Evolutionary conservation across 2,329 filamentous ascomycete species (phyloP).

Genomic region (Niveomyces coronatus): DNA sequence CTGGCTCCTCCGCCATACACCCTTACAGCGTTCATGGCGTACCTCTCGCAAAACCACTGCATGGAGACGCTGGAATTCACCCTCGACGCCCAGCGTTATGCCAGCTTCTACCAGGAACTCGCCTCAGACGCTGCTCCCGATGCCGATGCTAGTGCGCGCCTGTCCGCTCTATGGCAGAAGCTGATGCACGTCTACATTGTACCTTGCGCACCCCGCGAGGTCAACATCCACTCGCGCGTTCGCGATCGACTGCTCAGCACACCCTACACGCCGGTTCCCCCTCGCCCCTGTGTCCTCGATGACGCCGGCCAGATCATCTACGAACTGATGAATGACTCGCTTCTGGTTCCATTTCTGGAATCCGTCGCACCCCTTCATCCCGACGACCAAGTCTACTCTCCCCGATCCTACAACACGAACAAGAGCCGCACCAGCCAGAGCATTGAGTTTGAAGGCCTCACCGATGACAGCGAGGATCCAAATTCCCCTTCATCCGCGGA

Average conservation of each 20-base stretch:
- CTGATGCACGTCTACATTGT: conserved; percentile 84
- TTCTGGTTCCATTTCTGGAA: conserved; percentile 85
- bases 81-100: conserved; percentile 82
- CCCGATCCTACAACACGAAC: conserved; percentile 34
- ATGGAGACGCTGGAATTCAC: conserved; percentile 95
- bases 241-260: conserved; percentile 64
- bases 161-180: conserved; percentile 76
- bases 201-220: conserved; percentile 74
- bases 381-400: conserved; percentile 32
- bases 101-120: conserved; percentile 42
- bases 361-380: conserved; percentile 33
- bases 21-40: conserved; percentile 87
- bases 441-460: conserved; percentile 40
- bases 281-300: conserved; percentile 64
- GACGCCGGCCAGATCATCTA: conserved; percentile 80
- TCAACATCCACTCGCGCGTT: conserved; percentile 80
- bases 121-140: conserved; percentile 27
- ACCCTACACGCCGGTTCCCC: conserved; percentile 49
- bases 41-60: conserved; percentile 93
- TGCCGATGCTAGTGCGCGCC: conserved; percentile 46
- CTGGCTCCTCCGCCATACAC: conserved; percentile 82
- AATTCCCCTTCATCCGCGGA: conserved; percentile 46
- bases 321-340: conserved; percentile 95
- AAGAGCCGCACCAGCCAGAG: conserved; percentile 34
- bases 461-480: conserved; percentile 58